Conservation (phyloP, 2,329 filamentous ascomycete genomes). For the Neofusicoccum umdonicola region DNA sequence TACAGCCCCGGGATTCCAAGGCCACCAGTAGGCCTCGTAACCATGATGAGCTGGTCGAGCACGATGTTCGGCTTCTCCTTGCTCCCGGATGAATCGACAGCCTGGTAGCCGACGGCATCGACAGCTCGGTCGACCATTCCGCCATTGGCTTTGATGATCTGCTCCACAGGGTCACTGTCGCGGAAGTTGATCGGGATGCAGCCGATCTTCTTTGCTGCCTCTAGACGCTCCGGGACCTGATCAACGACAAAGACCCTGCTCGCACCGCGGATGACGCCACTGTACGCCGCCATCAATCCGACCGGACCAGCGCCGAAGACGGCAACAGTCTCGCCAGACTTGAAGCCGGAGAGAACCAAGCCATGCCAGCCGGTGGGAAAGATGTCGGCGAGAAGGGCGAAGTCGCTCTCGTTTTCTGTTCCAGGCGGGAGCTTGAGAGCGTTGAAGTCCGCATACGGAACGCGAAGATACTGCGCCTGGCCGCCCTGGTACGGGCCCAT, state of each 20-base stretch:
- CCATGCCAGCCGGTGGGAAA: conserved; percentile 52
- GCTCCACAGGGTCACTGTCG: conserved; percentile 57
- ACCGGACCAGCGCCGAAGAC: conserved; percentile 66
- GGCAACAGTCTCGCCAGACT: conserved; percentile 60
- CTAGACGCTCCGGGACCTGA: conserved; percentile 58
- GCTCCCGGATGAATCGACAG: conserved; percentile 54
- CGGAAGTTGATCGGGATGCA: conserved; percentile 61
- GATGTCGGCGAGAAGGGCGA: conserved; percentile 52
- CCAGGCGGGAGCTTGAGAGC: conserved; percentile 60
- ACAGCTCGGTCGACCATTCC: conserved; percentile 64
- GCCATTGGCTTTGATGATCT: conserved; percentile 59
- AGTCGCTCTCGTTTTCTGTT: conserved; percentile 61
- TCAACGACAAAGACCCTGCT: conserved; percentile 63
- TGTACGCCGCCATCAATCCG: conserved; percentile 66
- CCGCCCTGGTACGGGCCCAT: conserved; percentile 58
- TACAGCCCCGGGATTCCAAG: conserved; percentile 60
- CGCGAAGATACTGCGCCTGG: conserved; percentile 63
- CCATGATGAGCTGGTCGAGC: conserved; percentile 62
- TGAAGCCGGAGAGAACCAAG: conserved; percentile 57
- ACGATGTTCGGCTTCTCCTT: conserved; percentile 63
- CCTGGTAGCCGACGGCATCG: conserved; percentile 66
- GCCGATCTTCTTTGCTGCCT: conserved; percentile 61
- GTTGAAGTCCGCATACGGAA: conserved; percentile 68
- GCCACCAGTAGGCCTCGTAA: conserved; percentile 61
- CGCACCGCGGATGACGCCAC: conserved; percentile 59